Conservation (phyloP, 2,329 filamentous ascomycete genomes). For the Tolypocladium amazonense region DNA sequence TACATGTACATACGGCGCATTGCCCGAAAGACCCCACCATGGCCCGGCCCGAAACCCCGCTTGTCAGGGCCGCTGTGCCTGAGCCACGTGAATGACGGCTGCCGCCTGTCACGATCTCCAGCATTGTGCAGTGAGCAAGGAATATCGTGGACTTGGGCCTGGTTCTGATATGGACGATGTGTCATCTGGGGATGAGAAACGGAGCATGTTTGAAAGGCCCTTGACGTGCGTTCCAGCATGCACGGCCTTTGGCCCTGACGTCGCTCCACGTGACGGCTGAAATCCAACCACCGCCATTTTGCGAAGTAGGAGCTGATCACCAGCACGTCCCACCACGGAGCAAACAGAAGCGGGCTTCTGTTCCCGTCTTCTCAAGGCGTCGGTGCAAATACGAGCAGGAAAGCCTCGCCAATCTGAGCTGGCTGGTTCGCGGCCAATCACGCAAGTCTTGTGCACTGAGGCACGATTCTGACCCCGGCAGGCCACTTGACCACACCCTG, state of each 20-base stretch:
- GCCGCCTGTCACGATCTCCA: too few species aligned
- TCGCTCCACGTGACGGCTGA: neutral
- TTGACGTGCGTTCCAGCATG: neutral
- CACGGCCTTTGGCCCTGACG: neutral
- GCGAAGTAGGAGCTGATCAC: neutral
- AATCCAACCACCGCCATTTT: neutral
- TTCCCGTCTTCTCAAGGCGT: neutral
- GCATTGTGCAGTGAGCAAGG: neutral
- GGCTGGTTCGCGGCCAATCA: neutral
- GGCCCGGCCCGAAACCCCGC: neutral
- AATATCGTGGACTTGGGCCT: neutral
- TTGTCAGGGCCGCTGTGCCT: neutral
- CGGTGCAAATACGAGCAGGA: neutral
- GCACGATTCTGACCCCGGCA: neutral
- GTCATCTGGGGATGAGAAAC: neutral
- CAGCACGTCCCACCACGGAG: neutral
- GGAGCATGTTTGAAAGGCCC: neutral
- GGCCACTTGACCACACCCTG: conserved; percentile 3
- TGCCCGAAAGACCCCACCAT: neutral
- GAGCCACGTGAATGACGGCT: neutral
- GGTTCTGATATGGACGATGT: neutral
- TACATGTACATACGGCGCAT: neutral
- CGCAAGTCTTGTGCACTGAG: neutral
- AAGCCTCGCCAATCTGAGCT: conserved; percentile 3
- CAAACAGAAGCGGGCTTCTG: conserved; percentile 2